A percentile compares a stretch with the other conserved stretches of the same genome.
Evolutionary conservation across 495 filamentous ascomycete genomes (phyloP).

Genomic region (Aspergillus biplanus): DNA sequence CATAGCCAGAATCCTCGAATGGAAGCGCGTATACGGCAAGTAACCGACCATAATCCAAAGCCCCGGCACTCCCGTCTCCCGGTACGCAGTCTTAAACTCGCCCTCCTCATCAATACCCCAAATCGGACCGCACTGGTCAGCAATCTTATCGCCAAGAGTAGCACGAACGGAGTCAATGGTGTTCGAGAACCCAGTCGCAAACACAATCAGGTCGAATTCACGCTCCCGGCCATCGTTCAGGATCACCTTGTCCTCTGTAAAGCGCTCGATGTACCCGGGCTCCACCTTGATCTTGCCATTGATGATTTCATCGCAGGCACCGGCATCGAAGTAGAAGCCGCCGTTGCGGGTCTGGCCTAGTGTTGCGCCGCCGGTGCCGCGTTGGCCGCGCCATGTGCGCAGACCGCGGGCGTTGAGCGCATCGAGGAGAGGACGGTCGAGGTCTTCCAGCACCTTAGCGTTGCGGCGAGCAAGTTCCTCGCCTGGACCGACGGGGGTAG

Average conservation of each 20-base stretch:
- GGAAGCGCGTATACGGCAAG: conserved; percentile 27
- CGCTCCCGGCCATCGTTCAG: conserved; percentile 63
- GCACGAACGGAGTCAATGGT: conserved; percentile 26
- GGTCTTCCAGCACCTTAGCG: conserved; percentile 6
- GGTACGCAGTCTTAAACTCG: conserved; percentile 66
- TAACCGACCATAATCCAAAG: conserved; percentile 34
- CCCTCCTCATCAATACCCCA: conserved; percentile 79
- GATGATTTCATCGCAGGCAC: conserved; percentile 62
- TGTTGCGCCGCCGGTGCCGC: conserved; percentile 27
- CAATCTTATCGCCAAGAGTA: conserved; percentile 55
- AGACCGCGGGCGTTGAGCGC: conserved; percentile 10
- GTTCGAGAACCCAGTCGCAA: conserved; percentile 76
- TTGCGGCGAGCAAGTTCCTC: conserved; percentile 9
- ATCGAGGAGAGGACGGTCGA: conserved; percentile 7
- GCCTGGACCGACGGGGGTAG: conserved; percentile 2
- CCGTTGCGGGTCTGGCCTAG: conserved; percentile 56
- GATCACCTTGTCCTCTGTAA: conserved; percentile 39
- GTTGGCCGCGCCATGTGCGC: conserved; percentile 29
- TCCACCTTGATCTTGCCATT: conserved; percentile 72
- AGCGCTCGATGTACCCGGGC: conserved; percentile 46
- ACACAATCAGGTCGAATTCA: conserved; percentile 71
- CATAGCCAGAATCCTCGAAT: conserved; percentile 29
- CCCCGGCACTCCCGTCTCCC: conserved; percentile 48
- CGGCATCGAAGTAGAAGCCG: conserved; percentile 74
- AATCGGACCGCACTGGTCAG: conserved; percentile 60